phyloP scores from a whole-genome alignment of 1,284 basidiomycete genomes.

The Puccinia polysora region DNA sequence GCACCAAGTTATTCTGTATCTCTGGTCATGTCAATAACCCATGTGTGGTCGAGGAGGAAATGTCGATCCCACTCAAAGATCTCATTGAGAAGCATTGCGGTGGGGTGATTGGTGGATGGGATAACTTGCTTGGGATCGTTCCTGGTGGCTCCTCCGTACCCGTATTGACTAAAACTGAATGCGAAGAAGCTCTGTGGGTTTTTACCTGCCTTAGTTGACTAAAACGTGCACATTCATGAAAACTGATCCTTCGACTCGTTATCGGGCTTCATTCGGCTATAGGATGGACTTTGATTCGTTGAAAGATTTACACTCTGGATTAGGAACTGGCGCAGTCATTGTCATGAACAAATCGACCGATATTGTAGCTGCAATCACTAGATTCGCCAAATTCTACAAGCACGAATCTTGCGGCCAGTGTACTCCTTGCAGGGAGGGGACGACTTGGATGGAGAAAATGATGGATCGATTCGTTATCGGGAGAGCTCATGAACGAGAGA shows the following conservation, averaged over 20 bases:
- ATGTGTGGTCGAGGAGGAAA: conserved; percentile 96
- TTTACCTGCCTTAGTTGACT: too few species aligned
- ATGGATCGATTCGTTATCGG: conserved; percentile 89
- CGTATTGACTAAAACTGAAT: conserved; percentile 76
- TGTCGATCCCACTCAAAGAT: conserved; percentile 92
- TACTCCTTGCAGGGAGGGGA: conserved; percentile 72
- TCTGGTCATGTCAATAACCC: conserved; percentile 98
- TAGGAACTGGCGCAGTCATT: conserved; percentile 96
- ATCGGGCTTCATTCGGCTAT: not conserved
- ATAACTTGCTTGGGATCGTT: conserved; percentile 88
- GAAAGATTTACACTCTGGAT: conserved; percentile 86
- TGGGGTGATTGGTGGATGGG: conserved; percentile 89
- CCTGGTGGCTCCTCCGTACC: conserved; percentile 94
- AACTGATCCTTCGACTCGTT: not conserved
- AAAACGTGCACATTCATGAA: too few species aligned
- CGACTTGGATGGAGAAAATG: conserved; percentile 98
- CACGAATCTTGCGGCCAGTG: conserved; percentile 99
- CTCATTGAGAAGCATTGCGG: conserved; percentile 95
- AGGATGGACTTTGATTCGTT: conserved; percentile 98
- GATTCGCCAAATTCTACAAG: conserved; percentile 94
- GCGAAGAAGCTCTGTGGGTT: conserved; percentile 75
- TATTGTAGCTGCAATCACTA: conserved; percentile 83
- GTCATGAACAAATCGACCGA: conserved; percentile 99
- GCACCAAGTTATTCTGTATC: conserved; percentile 93
- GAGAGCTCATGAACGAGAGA: conserved; percentile 82